These are phyloP conservation scores for Tetrahymena malaccensis DNA, from an alignment of 73 alveolate species.

Conservation along the genomic window DNA sequence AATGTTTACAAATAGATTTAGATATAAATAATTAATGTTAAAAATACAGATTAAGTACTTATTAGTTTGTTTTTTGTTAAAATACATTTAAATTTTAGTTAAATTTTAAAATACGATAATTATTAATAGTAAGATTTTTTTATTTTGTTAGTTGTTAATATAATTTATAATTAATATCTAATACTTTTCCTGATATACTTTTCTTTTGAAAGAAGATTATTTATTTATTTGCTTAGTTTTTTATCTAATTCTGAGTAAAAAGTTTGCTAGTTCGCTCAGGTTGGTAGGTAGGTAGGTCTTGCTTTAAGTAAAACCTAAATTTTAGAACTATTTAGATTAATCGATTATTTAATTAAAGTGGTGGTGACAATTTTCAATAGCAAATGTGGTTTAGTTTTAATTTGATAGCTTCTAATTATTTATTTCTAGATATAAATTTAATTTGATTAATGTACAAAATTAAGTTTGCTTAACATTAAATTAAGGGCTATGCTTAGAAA, in stretches of 20 bases:
- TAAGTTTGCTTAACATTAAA: not conserved
- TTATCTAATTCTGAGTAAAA: not conserved
- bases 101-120: not conserved
- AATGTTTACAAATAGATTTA: not conserved
- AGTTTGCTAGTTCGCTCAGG: not conserved
- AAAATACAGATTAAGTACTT: not conserved
- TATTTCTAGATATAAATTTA: not conserved
- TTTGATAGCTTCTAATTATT: too few species aligned
- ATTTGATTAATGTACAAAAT: not conserved
- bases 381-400: not conserved
- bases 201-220: not conserved
- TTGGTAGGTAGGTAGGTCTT: not conserved
- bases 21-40: not conserved
- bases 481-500: not conserved
- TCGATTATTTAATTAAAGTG: not conserved
- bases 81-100: not conserved
- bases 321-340: not conserved
- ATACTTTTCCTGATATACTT: not conserved
- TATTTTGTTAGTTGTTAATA: not conserved
- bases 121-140: not conserved
- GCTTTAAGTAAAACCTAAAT: not conserved
- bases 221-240: not conserved
- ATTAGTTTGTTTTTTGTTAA: not conserved
- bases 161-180: not conserved
- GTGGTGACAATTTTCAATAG: not conserved